A percentile compares a stretch with the other conserved stretches of the same genome.
Evolutionary conservation across 2,329 filamentous ascomycete species (phyloP).

Genomic region (Allantophomopsis lycopodina): DNA sequence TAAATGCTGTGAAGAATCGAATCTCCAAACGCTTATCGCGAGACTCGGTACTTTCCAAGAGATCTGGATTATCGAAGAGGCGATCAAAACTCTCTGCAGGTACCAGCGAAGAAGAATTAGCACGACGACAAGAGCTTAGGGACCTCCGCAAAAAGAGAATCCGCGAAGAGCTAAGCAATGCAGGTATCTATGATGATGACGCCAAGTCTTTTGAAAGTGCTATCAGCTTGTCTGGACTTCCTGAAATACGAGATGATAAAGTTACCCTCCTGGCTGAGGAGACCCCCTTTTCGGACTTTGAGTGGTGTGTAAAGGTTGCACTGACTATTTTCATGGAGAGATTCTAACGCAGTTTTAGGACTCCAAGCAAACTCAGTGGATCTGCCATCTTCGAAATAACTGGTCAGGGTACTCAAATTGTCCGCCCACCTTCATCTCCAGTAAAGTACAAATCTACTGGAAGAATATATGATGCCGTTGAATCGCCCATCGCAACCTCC

Average conservation of each 20-base stretch:
- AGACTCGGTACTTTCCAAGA: conserved; percentile 28
- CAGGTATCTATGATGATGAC: conserved; percentile 24
- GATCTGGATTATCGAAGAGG: conserved; percentile 22
- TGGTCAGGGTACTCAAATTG: no score
- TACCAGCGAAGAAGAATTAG: conserved; percentile 35
- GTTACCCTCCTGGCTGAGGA: neutral
- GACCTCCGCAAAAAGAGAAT: conserved; percentile 41
- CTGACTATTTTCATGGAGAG: no score
- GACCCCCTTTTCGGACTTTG: conserved; percentile 4
- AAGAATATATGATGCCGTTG: no score
- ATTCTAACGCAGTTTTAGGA: no score
- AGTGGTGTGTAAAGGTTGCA: no score
- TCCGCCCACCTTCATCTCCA: no score
- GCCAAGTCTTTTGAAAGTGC: conserved; percentile 12
- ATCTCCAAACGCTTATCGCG: conserved; percentile 29
- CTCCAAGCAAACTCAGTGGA: no score
- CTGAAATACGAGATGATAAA: neutral
- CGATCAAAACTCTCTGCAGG: conserved; percentile 27
- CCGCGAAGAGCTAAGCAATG: conserved; percentile 39
- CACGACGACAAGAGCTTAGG: conserved; percentile 39
- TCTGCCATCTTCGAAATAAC: no score
- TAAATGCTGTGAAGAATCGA: conserved; percentile 30
- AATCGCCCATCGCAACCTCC: no score
- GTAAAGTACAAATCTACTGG: no score
- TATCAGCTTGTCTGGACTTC: conserved; percentile 1